A percentile compares a stretch with the other conserved stretches of the same genome.
Conservation (phyloP, 2,329 filamentous ascomycete species). For the Neonectria sp. region DNA sequence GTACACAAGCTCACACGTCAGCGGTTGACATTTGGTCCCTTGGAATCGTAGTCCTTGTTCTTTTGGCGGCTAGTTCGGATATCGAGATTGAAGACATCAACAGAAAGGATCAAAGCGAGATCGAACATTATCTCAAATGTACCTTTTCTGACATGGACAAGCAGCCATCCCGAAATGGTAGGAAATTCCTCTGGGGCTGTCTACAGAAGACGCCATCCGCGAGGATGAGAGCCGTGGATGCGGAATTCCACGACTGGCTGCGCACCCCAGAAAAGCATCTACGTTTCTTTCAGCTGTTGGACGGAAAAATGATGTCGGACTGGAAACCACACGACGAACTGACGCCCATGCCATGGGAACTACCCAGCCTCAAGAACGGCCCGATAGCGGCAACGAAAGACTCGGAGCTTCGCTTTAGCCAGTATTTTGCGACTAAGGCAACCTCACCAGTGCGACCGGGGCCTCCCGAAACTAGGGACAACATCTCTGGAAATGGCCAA, state of each 20-base stretch:
- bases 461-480: background rate
- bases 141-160: conserved; percentile 32
- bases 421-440: conserved; percentile 34
- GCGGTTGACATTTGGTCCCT: conserved; percentile 69
- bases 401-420: conserved; percentile 31
- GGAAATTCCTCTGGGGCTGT: conserved; percentile 51
- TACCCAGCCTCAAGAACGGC: conserved; percentile 47
- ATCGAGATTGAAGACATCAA: conserved; percentile 45
- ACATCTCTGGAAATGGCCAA: background rate
- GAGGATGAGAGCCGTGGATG: conserved; percentile 49
- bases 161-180: conserved; percentile 45
- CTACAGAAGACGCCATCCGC: conserved; percentile 46
- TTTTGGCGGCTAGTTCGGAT: conserved; percentile 48
- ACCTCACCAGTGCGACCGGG: background rate
- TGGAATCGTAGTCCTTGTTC: conserved; percentile 61
- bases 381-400: conserved; percentile 21
- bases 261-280: conserved; percentile 50
- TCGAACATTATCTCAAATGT: conserved; percentile 39
- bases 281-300: conserved; percentile 52
- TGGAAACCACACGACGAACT: conserved; percentile 48
- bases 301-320: conserved; percentile 46
- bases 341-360: conserved; percentile 52
- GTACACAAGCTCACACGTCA: conserved; percentile 48
- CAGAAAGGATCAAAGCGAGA: conserved; percentile 45
- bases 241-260: conserved; percentile 53